A percentile compares a stretch with the other conserved stretches of the same genome.
Conservation (phyloP, 2,329 filamentous ascomycete genomes). For the Aspergillus luchuensis region DNA sequence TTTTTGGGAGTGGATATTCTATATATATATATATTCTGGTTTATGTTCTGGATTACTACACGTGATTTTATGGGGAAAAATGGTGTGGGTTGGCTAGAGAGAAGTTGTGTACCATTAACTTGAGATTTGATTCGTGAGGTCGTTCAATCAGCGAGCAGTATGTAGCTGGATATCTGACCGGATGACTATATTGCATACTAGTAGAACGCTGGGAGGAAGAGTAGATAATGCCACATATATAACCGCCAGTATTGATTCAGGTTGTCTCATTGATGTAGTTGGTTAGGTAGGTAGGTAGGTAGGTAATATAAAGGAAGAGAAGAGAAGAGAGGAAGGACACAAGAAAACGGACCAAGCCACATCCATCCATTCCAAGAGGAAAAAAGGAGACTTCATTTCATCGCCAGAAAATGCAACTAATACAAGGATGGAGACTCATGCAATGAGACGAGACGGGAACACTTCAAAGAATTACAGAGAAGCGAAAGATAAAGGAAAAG, state of each 20-base stretch:
- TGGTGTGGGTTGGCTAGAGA: not conserved
- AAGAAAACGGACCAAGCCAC: not conserved
- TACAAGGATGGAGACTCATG: not conserved
- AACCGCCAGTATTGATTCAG: not conserved
- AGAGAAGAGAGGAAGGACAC: not conserved
- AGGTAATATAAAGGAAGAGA: not conserved
- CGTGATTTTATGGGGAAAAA: no score
- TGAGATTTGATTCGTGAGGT: not conserved
- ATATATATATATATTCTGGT: no score
- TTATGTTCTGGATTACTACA: no score
- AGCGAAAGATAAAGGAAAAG: slow-evolving; percentile 8
- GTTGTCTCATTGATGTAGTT: slow-evolving; percentile 2
- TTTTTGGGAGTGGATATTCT: not conserved
- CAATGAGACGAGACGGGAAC: not conserved
- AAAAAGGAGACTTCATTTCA: not conserved
- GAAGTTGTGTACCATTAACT: no score
- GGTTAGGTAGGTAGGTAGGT: not conserved
- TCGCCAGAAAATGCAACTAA: slow-evolving; percentile 3
- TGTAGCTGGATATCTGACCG: no score
- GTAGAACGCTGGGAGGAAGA: not conserved
- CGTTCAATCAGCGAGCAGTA: not conserved
- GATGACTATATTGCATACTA: no score
- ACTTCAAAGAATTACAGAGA: slow-evolving; percentile 11
- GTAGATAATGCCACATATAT: not conserved
- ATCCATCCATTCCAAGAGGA: not conserved